Base-by-base conservation (phyloP, 306 rosid genomes). In the Cucumis hystrix region DNA sequence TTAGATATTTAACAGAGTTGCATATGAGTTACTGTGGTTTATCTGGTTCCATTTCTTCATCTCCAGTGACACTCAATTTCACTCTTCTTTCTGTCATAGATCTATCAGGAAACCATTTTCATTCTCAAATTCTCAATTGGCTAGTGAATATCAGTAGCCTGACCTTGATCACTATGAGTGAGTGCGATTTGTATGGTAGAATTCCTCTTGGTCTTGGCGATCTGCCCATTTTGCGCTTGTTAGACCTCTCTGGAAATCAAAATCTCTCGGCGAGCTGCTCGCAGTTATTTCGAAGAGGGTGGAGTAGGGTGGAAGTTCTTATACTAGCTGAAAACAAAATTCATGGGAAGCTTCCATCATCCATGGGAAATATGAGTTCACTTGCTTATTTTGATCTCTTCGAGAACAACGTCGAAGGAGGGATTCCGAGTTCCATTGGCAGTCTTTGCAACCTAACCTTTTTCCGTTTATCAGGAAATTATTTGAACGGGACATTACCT, bases 91-190 rank as follows among this genome's bases (percentile, higher is more conserved):
- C 77, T 66, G 81, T 83, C 20, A 7, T 86, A 11, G 78, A 84
- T 25, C 83, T 84, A 33, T 21, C 78, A 39, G 2, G 0, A 14
- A 88, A 88, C 74, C 13, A 1, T 14, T 55, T 86, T 37, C 40
- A 63, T 6, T 87, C 86, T 30, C 79, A 59, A 30, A 74, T 88
- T 57, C 92, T 88, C 7, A 49, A 56, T 69, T 86, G 91, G 88
- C 78, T 86, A 75, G 70, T 65, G 20, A 82, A 82, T 39, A 77
- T 84, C 20, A 86, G 74, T 80, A 84, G 80, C 80, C 57, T 88
- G 49, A 59, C 49, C 16, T 17, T 55, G 25, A 41, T 84, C 54
- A 79, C 75, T 73, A 63, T 86, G 23, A 77, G 84, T 17, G 0
- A 1, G 1, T 67, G 40, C 37, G 12, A 23, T 55, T 41, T 88